Conservation (phyloP, 148 eudicot species). For the Gaultheria prostrata region DNA sequence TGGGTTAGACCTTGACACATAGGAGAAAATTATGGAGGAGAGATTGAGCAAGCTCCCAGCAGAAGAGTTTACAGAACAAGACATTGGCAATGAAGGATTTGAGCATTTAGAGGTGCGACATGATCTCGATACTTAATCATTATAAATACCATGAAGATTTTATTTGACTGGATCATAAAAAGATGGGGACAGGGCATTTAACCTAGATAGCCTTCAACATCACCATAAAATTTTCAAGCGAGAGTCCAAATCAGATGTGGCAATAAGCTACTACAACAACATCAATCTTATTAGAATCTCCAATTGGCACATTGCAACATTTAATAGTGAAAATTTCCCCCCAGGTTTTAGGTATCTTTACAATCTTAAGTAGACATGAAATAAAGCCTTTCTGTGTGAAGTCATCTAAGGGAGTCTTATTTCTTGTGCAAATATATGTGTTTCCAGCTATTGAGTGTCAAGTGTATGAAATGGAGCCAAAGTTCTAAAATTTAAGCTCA, state of each 20-base stretch:
- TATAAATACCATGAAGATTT: neutral
- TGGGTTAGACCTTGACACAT: conserved; percentile 38
- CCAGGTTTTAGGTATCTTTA: neutral
- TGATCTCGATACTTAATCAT: neutral
- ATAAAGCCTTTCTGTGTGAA: no score
- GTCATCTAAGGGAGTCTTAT: no score
- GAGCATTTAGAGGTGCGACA: conserved; percentile 55
- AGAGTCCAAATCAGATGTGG: neutral
- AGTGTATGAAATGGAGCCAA: no score
- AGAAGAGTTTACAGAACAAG: conserved; percentile 21
- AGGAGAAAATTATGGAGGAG: conserved; percentile 39
- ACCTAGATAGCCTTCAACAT: neutral
- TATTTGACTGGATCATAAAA: neutral
- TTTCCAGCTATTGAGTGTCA: no score
- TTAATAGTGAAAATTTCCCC: neutral
- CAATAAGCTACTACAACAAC: neutral
- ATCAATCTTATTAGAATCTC: neutral
- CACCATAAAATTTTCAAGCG: neutral
- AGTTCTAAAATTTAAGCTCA: no score
- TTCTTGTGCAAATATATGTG: neutral
- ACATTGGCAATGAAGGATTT: conserved; percentile 46
- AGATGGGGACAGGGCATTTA: neutral
- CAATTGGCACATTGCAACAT: neutral
- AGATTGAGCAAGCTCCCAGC: conserved; percentile 35
- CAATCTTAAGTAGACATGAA: neutral